Percentiles rank a stretch among this genome's conserved stretches.
These are phyloP conservation scores for Phaffomyces antillensis DNA, from an alignment of 805 yeast genomes.

Conservation along the genomic window DNA sequence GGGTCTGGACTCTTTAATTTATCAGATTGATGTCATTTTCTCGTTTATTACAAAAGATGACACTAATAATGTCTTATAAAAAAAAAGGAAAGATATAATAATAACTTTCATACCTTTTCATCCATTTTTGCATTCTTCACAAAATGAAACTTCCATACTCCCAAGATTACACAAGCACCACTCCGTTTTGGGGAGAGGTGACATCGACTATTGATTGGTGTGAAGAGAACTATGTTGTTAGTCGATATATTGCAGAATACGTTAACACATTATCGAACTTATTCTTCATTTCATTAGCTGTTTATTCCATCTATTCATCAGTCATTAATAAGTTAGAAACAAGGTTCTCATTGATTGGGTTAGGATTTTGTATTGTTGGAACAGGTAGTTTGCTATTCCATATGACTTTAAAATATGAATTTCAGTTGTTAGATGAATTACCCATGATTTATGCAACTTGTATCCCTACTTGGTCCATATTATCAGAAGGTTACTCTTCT, in stretches of 20 bases:
- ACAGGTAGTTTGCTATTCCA: slow-evolving; percentile 93
- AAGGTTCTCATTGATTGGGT: slow-evolving; percentile 62
- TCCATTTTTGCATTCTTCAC: too few species aligned
- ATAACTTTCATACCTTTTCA: too few species aligned
- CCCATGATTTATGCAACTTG: slow-evolving; percentile 99
- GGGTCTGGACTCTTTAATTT: too few species aligned
- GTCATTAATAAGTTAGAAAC: slow-evolving; percentile 53
- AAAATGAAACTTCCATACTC: too few species aligned
- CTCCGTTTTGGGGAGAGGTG: slow-evolving; percentile 62
- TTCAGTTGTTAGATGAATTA: slow-evolving; percentile 86
- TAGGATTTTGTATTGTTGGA: slow-evolving; percentile 87
- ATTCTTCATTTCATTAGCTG: slow-evolving; percentile 47
- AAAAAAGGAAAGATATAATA: too few species aligned
- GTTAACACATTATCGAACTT: slow-evolving; percentile 79
- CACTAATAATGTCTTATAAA: too few species aligned
- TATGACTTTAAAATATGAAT: slow-evolving; percentile 88
- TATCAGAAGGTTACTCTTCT: slow-evolving; percentile 45
- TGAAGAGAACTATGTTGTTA: slow-evolving; percentile 90
- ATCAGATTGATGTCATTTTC: too few species aligned
- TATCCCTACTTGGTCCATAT: slow-evolving; percentile 83
- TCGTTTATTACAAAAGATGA: too few species aligned
- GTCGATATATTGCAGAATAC: slow-evolving; percentile 82
- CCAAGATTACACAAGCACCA: too few species aligned
- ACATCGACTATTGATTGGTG: slow-evolving; percentile 99
- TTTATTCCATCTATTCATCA: slow-evolving; percentile 56